phyloP scores from a whole-genome alignment of 2,329 filamentous ascomycete genomes.

The Cytospora piceae region DNA sequence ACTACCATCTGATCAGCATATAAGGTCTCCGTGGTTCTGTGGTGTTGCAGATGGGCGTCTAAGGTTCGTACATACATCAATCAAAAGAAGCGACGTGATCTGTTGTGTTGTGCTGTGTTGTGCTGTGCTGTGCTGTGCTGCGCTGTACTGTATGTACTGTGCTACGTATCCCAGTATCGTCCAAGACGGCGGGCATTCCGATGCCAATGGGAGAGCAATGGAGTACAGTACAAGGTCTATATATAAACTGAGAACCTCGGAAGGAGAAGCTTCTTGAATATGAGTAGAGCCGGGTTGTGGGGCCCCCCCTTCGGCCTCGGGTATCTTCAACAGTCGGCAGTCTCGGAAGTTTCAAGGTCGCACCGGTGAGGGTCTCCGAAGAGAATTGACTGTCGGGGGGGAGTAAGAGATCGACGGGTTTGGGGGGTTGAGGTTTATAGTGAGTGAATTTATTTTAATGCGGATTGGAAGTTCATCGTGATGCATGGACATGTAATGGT shows the following conservation, averaged over 20 bases:
- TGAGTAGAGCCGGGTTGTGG: neutral
- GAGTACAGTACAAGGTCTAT: neutral
- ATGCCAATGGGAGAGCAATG: neutral
- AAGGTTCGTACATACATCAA: constrained; percentile 13
- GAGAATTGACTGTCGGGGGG: neutral
- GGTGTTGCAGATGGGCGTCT: constrained; percentile 9
- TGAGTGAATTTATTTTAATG: neutral
- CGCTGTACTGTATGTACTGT: neutral
- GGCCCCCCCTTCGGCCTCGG: neutral
- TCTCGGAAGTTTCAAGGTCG: neutral
- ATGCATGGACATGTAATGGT: neutral
- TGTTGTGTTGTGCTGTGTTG: neutral
- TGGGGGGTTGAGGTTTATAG: neutral
- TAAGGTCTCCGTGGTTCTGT: neutral
- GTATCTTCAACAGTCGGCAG: neutral
- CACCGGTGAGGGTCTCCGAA: neutral
- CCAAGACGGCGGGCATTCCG: neutral
- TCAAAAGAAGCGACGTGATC: neutral
- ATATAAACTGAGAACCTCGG: neutral
- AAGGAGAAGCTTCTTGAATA: neutral
- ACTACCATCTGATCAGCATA: constrained; percentile 15
- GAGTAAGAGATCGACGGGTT: neutral
- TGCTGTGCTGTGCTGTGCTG: neutral
- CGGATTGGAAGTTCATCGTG: neutral
- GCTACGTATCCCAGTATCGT: neutral